Conservation (phyloP, 2,329 filamentous ascomycete genomes). For the Ceratocystis huliohia region DNA sequence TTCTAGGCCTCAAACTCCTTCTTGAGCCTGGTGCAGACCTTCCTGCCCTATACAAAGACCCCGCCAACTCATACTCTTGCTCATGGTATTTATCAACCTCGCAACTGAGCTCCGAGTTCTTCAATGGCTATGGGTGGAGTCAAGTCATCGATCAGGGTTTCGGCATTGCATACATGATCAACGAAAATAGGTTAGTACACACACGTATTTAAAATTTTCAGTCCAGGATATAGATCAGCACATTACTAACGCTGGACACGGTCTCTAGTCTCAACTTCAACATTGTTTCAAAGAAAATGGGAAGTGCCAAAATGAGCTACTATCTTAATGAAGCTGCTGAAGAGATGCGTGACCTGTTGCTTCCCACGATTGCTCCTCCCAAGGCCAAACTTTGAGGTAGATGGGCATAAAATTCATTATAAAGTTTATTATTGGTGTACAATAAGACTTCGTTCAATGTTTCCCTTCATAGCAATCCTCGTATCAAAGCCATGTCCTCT, state of each 20-base stretch:
- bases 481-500: no score
- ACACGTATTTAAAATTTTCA: neutral
- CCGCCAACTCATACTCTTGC: slow-evolving; percentile 67
- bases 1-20: slow-evolving; percentile 94
- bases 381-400: slow-evolving; percentile 74
- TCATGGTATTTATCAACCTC: slow-evolving; percentile 84
- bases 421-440: neutral
- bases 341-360: slow-evolving; percentile 76
- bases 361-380: slow-evolving; percentile 62
- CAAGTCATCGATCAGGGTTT: slow-evolving; percentile 94
- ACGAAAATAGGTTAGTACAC: slow-evolving; percentile 58
- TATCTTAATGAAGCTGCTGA: slow-evolving; percentile 87
- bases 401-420: neutral
- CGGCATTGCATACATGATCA: slow-evolving; percentile 99
- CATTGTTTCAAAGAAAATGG: slow-evolving; percentile 84
- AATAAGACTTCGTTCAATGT: neutral
- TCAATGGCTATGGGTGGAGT: slow-evolving; percentile 98
- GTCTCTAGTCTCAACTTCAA: slow-evolving; percentile 80
- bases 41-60: slow-evolving; percentile 75
- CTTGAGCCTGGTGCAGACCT: slow-evolving; percentile 67
- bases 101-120: slow-evolving; percentile 91
- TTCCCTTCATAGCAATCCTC: neutral
- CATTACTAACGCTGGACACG: neutral
- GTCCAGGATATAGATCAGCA: neutral
- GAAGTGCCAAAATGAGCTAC: slow-evolving; percentile 85